Conservation (phyloP, 2,329 filamentous ascomycete genomes). For the Blastomyces silverae region DNA sequence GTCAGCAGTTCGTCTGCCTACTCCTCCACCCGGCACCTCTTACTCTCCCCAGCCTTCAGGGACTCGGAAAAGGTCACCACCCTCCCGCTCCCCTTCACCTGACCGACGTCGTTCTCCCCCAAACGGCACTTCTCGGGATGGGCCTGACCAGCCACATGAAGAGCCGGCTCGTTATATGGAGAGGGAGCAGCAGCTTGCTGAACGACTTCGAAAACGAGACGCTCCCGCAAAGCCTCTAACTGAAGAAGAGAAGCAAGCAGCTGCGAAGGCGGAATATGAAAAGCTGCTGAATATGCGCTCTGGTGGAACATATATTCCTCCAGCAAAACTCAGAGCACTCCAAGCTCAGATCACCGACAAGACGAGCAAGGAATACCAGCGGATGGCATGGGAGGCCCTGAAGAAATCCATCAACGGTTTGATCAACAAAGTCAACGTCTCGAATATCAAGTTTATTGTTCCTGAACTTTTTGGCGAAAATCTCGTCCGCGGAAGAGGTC, state of each 20-base stretch:
- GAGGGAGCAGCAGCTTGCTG: constrained; percentile 46
- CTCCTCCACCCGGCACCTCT: constrained; percentile 46
- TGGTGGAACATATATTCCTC: constrained; percentile 93
- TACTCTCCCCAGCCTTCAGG: constrained; percentile 44
- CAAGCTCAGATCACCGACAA: constrained; percentile 98
- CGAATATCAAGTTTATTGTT: constrained; percentile 96
- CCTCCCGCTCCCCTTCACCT: constrained; percentile 49
- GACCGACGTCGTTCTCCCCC: constrained; percentile 46
- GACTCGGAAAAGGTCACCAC: constrained; percentile 53
- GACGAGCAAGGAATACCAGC: constrained; percentile 91
- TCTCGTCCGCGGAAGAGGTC: constrained; percentile 76
- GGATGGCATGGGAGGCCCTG: constrained; percentile 97
- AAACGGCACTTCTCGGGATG: constrained; percentile 30
- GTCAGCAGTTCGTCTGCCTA: constrained; percentile 55
- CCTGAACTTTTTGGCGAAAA: constrained; percentile 96
- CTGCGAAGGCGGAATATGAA: constrained; percentile 87
- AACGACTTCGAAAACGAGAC: constrained; percentile 47
- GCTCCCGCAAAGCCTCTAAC: constrained; percentile 49
- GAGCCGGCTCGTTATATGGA: constrained; percentile 47
- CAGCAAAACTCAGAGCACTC: constrained; percentile 78
- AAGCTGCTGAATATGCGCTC: constrained; percentile 88
- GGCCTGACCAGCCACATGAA: constrained; percentile 42
- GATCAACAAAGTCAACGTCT: constrained; percentile 98
- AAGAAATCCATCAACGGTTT: constrained; percentile 98
- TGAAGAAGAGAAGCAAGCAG: constrained; percentile 79